Conservation (phyloP, 1,284 basidiomycete genomes). For the Microbotryum saponariae region DNA sequence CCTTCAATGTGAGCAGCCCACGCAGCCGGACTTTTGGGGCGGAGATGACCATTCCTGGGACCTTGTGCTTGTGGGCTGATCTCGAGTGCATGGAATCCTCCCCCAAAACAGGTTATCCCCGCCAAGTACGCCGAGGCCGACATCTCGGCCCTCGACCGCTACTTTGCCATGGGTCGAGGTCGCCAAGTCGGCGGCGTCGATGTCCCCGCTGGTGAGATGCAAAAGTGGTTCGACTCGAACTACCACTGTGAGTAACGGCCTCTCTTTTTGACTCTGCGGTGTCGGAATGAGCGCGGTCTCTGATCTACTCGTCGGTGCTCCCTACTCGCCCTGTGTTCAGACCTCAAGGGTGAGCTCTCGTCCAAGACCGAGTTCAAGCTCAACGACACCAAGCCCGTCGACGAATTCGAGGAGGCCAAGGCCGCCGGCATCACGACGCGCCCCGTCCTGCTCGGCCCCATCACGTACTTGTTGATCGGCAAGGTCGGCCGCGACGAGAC, state of each 20-base stretch:
- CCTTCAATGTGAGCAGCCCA: conserved; percentile 63
- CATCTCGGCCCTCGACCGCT: conserved; percentile 85
- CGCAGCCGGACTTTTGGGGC: background rate
- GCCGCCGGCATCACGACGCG: conserved; percentile 81
- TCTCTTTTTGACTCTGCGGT: conserved; percentile 47
- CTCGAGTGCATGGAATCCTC: too few relatives aligned
- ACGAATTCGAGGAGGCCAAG: conserved; percentile 94
- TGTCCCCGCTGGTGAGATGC: conserved; percentile 33
- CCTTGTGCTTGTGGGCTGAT: too few relatives aligned
- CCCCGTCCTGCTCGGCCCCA: conserved; percentile 90
- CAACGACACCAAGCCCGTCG: conserved; percentile 78
- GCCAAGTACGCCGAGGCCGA: conserved; percentile 84
- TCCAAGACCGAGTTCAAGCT: conserved; percentile 90
- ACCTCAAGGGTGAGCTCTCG: conserved; percentile 94
- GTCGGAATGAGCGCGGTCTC: too few relatives aligned
- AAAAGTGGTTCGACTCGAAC: conserved; percentile 89
- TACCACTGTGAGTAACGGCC: conserved; percentile 98
- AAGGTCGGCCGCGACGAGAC: conserved; percentile 80
- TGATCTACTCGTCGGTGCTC: background rate
- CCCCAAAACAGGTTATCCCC: conserved; percentile 56
- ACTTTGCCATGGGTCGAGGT: conserved; percentile 98
- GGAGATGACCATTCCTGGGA: background rate
- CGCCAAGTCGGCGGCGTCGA: conserved; percentile 88
- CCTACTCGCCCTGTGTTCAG: background rate
- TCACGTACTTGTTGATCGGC: conserved; percentile 90